Conservation (phyloP, 345 rosid species). For the Balakata baccata region DNA sequence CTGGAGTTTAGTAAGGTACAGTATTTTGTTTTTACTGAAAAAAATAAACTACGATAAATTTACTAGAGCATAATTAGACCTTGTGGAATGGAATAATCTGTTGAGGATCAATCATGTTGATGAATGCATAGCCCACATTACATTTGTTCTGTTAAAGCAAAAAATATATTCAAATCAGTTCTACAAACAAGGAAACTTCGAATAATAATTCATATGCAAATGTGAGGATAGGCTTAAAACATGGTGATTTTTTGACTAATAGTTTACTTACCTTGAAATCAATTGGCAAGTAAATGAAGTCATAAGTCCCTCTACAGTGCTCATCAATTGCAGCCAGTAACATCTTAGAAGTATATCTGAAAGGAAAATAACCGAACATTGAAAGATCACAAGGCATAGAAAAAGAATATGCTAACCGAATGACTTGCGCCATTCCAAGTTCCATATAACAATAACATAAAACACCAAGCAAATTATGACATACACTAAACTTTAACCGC, state of each 20-base stretch:
- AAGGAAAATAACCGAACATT: background rate
- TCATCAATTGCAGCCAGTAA: slow-evolving; percentile 74
- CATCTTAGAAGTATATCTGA: slow-evolving; percentile 75
- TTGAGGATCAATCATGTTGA: slow-evolving; percentile 74
- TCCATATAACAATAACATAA: background rate
- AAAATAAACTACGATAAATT: background rate
- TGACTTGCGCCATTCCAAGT: background rate
- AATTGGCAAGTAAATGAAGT: slow-evolving; percentile 66
- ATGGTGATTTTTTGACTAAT: background rate
- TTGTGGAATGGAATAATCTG: slow-evolving; percentile 63
- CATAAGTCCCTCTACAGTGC: slow-evolving; percentile 57
- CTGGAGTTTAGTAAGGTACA: too few relatives aligned
- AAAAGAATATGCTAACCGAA: background rate
- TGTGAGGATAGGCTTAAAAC: background rate
- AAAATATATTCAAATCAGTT: background rate
- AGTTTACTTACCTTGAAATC: slow-evolving; percentile 57
- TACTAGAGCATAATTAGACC: slow-evolving; percentile 14
- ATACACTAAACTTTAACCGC: background rate
- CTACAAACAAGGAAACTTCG: background rate
- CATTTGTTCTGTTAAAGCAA: slow-evolving; percentile 67
- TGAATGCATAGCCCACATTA: slow-evolving; percentile 90
- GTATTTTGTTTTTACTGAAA: background rate
- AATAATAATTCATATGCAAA: background rate
- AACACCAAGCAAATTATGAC: background rate
- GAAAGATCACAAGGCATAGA: background rate